phyloP scores from a whole-genome alignment of 306 rosid genomes.

The Betula pendula region DNA sequence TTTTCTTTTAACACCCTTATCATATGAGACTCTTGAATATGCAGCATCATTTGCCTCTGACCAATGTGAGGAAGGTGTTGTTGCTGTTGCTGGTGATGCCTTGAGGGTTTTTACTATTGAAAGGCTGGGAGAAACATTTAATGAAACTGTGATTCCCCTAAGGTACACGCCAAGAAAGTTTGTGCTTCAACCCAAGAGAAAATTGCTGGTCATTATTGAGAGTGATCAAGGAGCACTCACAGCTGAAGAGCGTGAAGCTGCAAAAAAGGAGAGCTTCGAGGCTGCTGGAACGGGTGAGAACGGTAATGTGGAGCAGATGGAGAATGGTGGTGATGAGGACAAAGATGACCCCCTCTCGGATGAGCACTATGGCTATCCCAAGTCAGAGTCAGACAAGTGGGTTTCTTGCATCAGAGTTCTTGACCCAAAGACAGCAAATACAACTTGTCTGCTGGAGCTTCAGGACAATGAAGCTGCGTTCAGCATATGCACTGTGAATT shows the following conservation, averaged over 20 bases:
- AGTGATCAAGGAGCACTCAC: constrained; percentile 91
- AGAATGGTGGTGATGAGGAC: constrained; percentile 93
- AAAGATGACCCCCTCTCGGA: constrained; percentile 76
- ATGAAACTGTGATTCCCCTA: constrained; percentile 93
- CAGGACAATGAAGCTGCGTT: constrained; percentile 97
- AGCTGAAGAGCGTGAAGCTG: constrained; percentile 95
- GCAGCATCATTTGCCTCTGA: constrained; percentile 95
- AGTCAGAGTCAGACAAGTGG: constrained; percentile 89
- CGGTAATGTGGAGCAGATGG: constrained; percentile 79
- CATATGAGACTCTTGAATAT: constrained; percentile 91
- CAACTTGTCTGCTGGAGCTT: constrained; percentile 93
- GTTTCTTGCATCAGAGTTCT: constrained; percentile 97
- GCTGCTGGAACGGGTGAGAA: constrained; percentile 68
- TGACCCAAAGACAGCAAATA: constrained; percentile 77
- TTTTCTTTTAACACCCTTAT: constrained; percentile 90
- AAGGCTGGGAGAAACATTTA: constrained; percentile 95
- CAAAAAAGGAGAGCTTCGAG: constrained; percentile 84
- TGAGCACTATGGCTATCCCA: constrained; percentile 96
- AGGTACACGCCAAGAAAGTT: constrained; percentile 98
- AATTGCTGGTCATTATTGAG: constrained; percentile 82
- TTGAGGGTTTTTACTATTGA: constrained; percentile 90
- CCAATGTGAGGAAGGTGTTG: constrained; percentile 97
- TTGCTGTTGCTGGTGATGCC: constrained; percentile 86
- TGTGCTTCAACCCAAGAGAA: constrained; percentile 79
- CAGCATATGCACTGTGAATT: constrained; percentile 88